Percentiles rank a stretch among this genome's conserved stretches.
phyloP scores from a whole-genome alignment of 495 filamentous ascomycete genomes.

The Daldinia decipiens region DNA sequence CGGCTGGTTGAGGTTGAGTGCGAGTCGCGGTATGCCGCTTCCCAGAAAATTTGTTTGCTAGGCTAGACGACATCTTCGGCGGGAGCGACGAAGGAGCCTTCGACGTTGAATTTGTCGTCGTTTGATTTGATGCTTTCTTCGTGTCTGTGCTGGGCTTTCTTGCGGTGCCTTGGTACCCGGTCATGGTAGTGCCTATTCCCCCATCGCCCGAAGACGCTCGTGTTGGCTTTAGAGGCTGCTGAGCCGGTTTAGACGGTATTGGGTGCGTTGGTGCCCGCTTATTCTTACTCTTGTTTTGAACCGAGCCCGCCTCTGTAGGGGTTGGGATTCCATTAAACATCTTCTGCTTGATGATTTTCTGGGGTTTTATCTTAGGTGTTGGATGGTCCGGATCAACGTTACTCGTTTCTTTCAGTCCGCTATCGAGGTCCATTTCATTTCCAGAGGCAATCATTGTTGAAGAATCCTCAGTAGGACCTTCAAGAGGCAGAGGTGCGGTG shows the following conservation, averaged over 20 bases:
- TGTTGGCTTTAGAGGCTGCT: slow-evolving; percentile 11
- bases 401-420: slow-evolving; percentile 13
- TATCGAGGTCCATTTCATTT: slow-evolving; percentile 5
- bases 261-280: slow-evolving; percentile 1
- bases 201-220: slow-evolving; percentile 7
- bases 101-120: not conserved
- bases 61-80: slow-evolving; percentile 25
- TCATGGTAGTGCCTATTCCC: slow-evolving; percentile 28
- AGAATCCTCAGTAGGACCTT: slow-evolving; percentile 10
- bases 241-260: slow-evolving; percentile 9
- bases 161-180: slow-evolving; percentile 49
- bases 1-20: slow-evolving; percentile 26
- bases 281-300: not conserved
- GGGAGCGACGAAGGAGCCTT: slow-evolving; percentile 14
- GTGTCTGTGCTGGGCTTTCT: slow-evolving; percentile 26
- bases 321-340: not conserved
- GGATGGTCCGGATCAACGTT: slow-evolving; percentile 1
- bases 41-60: slow-evolving; percentile 34
- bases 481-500: slow-evolving; percentile 33
- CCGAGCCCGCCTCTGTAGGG: not conserved
- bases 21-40: slow-evolving; percentile 42
- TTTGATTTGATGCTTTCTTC: not conserved
- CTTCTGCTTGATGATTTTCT: slow-evolving; percentile 27
- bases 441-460: not conserved
- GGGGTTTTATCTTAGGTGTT: not conserved